Evolutionary conservation across 805 yeast genomes (phyloP).

Genomic region (Isabelozyma pseudorhagii): DNA sequence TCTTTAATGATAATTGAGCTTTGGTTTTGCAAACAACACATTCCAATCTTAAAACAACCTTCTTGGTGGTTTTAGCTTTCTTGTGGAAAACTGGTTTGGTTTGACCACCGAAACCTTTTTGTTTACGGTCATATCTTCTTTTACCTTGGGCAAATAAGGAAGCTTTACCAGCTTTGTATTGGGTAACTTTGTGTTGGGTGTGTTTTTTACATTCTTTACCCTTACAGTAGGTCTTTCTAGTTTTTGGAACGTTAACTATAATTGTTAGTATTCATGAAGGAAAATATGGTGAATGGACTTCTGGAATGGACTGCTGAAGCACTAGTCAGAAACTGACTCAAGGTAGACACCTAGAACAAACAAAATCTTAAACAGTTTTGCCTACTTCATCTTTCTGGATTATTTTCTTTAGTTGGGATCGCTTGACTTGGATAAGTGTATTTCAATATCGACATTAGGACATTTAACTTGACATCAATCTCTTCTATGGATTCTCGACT

Average conservation of each 20-base stretch:
- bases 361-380: too few relatives aligned
- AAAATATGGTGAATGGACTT: neutral
- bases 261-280: neutral
- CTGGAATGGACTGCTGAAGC: neutral
- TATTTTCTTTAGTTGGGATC: too few relatives aligned
- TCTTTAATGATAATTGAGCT: slow-evolving; percentile 96
- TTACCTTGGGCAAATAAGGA: slow-evolving; percentile 99
- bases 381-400: too few relatives aligned
- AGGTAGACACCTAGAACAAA: too few relatives aligned
- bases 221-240: slow-evolving; percentile 99
- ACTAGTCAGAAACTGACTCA: too few relatives aligned
- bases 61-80: slow-evolving; percentile 99
- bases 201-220: slow-evolving; percentile 99
- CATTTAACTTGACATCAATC: too few relatives aligned
- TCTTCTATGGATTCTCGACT: neutral
- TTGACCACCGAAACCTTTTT: slow-evolving; percentile 99
- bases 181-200: slow-evolving; percentile 99
- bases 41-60: slow-evolving; percentile 98
- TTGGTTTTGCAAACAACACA: slow-evolving; percentile 98
- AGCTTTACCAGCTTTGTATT: slow-evolving; percentile 99
- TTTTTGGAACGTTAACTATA: slow-evolving; percentile 98
- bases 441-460: too few relatives aligned
- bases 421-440: too few relatives aligned
- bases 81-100: slow-evolving; percentile 99
- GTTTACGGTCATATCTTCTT: slow-evolving; percentile 99